Base-by-base conservation (phyloP, 1,284 basidiomycete species). In the Puccinia hordei region DNA sequence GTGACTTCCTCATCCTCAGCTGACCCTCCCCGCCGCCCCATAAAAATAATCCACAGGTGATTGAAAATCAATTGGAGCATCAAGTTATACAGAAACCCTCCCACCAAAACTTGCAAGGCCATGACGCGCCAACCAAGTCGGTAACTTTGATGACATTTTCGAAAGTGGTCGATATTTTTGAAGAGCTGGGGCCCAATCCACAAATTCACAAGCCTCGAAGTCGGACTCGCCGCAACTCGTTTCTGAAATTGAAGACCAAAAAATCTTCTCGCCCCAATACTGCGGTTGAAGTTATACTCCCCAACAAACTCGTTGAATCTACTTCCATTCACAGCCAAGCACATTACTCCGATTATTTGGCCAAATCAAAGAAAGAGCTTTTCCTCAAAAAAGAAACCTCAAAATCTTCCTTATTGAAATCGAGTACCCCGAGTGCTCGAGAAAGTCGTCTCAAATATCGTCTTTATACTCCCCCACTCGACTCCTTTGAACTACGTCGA, bases 401-500 rank as follows among this genome's bases (percentile, higher is more conserved):
- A 5, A 38, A 63, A 63, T 15, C 41, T 44, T 41, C 38, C 17
- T 38, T 24, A 1, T 24, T 46, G 41, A 44, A 66, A 44, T 22
- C 5, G 12, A 66, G 2, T 1, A 44, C 63, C 1, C 41, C 63
- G 41, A 66, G 38, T 46, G 63, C 63, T 44, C 63, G 63, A n/a
- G 63, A 66, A n/a, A 46, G 22, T n/a, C 63, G 63, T 24, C 38
- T 66, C 10, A 66, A 66, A 66, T 66, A 66, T 35, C 63, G 63
- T 3, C 38, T 24, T 1, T 66, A 44, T n/a, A 66, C 9, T 41
- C 17, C 33, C 17, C 61, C 61, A 4, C 61, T 63, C 19, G 61
- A 63, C 15, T 63, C 27, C 0, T 63, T 63, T 30, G 61, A 63
- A 41, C 35, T 63, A 8, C 35, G 8, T 1, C 33, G 61, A 63